Evolutionary conservation across 768 basidiomycete genomes (phyloP), one percentile per base, ranked within the genome.

Genomic region (Cyclocybe aegerita): DNA sequence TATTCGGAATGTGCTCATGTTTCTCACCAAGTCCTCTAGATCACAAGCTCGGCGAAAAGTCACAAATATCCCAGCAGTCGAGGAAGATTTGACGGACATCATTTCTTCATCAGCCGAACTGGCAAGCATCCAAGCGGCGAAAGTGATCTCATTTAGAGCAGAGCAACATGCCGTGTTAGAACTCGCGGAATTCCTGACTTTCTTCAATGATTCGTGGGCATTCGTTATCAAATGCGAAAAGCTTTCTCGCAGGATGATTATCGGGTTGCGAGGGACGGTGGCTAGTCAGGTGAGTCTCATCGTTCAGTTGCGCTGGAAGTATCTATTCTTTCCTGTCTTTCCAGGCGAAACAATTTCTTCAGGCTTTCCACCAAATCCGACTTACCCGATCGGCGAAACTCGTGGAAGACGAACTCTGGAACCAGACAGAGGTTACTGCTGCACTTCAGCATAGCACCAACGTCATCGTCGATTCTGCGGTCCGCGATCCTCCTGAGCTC

Each of bases 371-470:
- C 63, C 86, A 93, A 57, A 68, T 77, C 9, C 79, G 88, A 44
- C 80, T 98, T 39, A 81, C 85, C 2, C 79, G 78, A 48, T 89
- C 88, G 2, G 95, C 96, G 23, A 92, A 88, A 65, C 71, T 92
- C 23, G 96, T 99, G 7, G 94, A 98, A 66, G 93, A 98, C 57
- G 97, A 99, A 63, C 88, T 87, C 52, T 98, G 97, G 97, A 83
- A 76, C 50, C 88, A 89, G 11, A 77, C 82, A 10, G 91, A 97
- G 49, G 83, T 96, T 10, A 71, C 85, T 1, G 61, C 73, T 4
- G 55, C 71, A 4, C 68, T 90, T 23, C 96, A 98, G 68, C 79
- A 76, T 43, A 73, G 82, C n/a, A 78, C 86, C 34, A 79, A 90
- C 59, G 71, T 86, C 7, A 69, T 99, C 43, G 77, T 97, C 12